Conservation (phyloP, 352 stramenopile genomes). For the Phytophthora citricola region DNA sequence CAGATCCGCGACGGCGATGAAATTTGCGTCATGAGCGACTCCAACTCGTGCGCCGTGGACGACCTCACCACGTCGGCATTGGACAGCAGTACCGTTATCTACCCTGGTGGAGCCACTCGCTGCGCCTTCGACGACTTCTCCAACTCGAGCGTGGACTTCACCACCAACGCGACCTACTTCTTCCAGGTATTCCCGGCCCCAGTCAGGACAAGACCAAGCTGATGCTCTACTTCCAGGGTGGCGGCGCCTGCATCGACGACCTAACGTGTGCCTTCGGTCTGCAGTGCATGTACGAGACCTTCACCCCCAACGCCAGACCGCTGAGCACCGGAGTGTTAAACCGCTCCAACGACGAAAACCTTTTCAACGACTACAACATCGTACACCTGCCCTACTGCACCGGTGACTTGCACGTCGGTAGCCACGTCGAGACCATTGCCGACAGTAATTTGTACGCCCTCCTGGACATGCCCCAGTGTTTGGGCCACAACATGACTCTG, state of each 20-base stretch:
- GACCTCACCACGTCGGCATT: constrained; percentile 51
- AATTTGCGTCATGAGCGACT: constrained; percentile 57
- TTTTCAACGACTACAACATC: constrained; percentile 84
- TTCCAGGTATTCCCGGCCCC: constrained; percentile 75
- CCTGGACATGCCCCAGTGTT: constrained; percentile 46
- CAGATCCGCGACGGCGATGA: constrained; percentile 58
- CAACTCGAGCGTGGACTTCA: constrained; percentile 46
- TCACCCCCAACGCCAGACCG: constrained; percentile 54
- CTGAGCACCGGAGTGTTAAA: constrained; percentile 68
- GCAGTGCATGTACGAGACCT: constrained; percentile 69
- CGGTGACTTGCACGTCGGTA: constrained; percentile 72
- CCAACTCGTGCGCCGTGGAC: constrained; percentile 58
- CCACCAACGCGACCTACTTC: constrained; percentile 70
- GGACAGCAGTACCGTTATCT: constrained; percentile 65
- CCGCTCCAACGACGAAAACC: constrained; percentile 63
- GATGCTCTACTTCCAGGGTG: constrained; percentile 76
- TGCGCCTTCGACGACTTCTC: constrained; percentile 66
- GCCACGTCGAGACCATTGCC: constrained; percentile 27
- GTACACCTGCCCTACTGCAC: constrained; percentile 81
- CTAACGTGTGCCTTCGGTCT: constrained; percentile 69
- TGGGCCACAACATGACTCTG: constrained; percentile 58
- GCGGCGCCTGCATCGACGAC: constrained; percentile 72
- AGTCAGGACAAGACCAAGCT: constrained; percentile 68
- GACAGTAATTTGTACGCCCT: constrained; percentile 49
- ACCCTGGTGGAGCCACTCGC: constrained; percentile 56